These are phyloP conservation scores for Hibiscus syriacus DNA, from an alignment of 345 rosid genomes.

Conservation along the genomic window DNA sequence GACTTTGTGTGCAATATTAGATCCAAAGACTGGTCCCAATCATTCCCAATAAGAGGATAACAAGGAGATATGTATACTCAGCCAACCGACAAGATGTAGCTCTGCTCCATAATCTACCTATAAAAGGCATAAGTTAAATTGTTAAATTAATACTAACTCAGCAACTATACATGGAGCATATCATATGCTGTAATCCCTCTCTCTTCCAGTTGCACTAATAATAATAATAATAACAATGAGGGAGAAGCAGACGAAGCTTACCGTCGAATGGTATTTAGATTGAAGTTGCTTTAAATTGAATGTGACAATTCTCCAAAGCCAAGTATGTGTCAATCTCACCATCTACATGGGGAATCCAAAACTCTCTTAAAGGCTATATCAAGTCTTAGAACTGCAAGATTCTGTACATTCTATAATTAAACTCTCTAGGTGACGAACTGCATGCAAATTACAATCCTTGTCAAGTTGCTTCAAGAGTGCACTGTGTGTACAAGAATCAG, in stretches of 20 bases:
- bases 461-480: slow-evolving; percentile 52
- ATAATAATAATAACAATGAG: background rate
- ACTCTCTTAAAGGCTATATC: slow-evolving; percentile 9
- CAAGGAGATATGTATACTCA: background rate
- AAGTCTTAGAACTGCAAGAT: slow-evolving; percentile 11
- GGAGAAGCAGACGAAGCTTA: slow-evolving; percentile 3
- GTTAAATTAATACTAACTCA: background rate
- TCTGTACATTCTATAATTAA: slow-evolving; percentile 24
- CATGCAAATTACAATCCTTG: slow-evolving; percentile 38
- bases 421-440: slow-evolving; percentile 39
- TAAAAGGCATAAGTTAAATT: background rate
- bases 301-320: slow-evolving; percentile 4
- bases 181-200: background rate
- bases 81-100: background rate
- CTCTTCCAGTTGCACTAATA: background rate
- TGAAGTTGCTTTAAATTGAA: slow-evolving; percentile 4
- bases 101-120: slow-evolving; percentile 8
- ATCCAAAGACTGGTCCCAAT: background rate
- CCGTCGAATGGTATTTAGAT: slow-evolving; percentile 6
- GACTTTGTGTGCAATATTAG: background rate
- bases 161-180: background rate
- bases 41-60: background rate
- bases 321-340: slow-evolving; percentile 4
- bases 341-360: background rate
- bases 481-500: slow-evolving; percentile 50